Evolutionary conservation across 495 filamentous ascomycete genomes (phyloP).

Genomic region (Penicillium goetzii): DNA sequence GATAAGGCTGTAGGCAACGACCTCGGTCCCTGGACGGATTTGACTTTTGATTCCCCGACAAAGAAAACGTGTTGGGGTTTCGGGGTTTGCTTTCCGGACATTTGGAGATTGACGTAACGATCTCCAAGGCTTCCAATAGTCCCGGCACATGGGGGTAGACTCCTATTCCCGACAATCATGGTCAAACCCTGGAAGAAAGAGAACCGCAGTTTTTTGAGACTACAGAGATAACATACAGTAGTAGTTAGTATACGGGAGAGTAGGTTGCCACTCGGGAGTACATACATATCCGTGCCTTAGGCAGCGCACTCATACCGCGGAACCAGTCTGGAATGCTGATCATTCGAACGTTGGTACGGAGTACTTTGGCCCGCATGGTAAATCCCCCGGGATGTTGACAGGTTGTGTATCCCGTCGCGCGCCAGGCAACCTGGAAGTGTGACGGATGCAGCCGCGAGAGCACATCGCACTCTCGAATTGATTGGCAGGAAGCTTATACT

Average conservation of each 20-base stretch:
- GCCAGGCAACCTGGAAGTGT: neutral
- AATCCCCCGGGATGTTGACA: slow-evolving; percentile 1
- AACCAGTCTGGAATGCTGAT: neutral
- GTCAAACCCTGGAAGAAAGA: neutral
- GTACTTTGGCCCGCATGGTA: slow-evolving; percentile 1
- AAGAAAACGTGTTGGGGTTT: neutral
- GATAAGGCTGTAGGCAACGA: neutral
- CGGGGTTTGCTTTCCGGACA: neutral
- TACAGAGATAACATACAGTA: neutral
- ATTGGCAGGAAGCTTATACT: slow-evolving; percentile 4
- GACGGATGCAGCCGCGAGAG: slow-evolving; percentile 6
- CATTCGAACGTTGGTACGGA: neutral
- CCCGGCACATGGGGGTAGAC: neutral
- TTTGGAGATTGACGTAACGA: slow-evolving; percentile 2
- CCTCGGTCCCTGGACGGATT: slow-evolving; percentile 2
- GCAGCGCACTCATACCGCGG: no score
- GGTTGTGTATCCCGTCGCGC: slow-evolving; percentile 2
- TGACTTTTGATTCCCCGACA: slow-evolving; percentile 3
- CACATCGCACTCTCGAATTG: neutral
- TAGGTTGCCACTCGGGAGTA: no score
- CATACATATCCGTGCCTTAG: no score
- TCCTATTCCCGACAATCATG: neutral
- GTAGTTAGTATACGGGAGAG: no score
- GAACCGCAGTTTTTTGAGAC: neutral
- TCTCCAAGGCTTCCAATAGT: slow-evolving; percentile 4